Base-by-base conservation (phyloP, 177 flowering plant species). In the Tripterygium wilfordii region DNA sequence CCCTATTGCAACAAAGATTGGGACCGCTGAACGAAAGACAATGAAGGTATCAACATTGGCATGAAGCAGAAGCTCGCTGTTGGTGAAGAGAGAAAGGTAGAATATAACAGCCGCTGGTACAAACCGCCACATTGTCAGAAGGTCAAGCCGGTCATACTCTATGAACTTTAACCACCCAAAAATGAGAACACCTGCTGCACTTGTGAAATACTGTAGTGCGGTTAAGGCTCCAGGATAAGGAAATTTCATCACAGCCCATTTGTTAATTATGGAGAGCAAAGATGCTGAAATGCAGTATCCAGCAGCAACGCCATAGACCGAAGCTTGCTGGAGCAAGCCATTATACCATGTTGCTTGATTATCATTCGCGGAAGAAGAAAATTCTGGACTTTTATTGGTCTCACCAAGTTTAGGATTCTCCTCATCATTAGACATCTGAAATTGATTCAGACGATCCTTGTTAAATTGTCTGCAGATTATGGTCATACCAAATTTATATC, bases 211-310 rank as follows among this genome's bases (percentile, higher is more conserved):
- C 65, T 89, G 97, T 51, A 86, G 60, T 9, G 97, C 89, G 54
- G 95, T 86, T 37, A 89, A 55, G 2, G 94, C 90, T 30, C 95
- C 97, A 16, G 94, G 97, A 54, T 89, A 87, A 8, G 96, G 96
- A 41, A 89, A 89, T 62, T 74, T 84, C 88, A 82, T 84, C 37
- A 89, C 75, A 14, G 94, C 97, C 96, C 97, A 89, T 72, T 89
- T 84, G 66, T 89, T 89, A 75, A 89, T 89, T 62, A 89, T 89
- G 26, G 96, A 89, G 24, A 89, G 80, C 22, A 86, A 65, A 27
- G 97, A 86, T 45, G 97, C 97, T 12, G 96, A 84, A 35, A 89
- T 26, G 66, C 97, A 89, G 66, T 89, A 89, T 14, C 97, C 97
- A 12, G 79, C 83, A 49, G 96, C 90, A 31, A 89, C 48, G 31